phyloP scores from a whole-genome alignment of 495 filamentous ascomycete genomes.

The Aspergillus incahuasiensis region DNA sequence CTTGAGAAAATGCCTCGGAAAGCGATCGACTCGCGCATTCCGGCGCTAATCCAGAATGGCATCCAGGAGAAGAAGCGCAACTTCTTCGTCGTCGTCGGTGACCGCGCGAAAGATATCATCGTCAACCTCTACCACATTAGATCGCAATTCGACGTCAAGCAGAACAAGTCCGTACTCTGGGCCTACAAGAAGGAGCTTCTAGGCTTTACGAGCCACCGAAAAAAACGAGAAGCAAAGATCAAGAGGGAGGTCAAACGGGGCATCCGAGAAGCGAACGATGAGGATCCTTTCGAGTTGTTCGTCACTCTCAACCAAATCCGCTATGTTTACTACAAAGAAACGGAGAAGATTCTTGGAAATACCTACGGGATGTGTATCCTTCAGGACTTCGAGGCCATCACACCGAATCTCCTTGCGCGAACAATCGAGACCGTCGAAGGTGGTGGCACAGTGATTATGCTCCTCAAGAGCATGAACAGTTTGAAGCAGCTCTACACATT shows the following conservation, averaged over 20 bases:
- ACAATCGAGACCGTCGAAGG: conserved; percentile 98
- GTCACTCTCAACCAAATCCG: conserved; percentile 94
- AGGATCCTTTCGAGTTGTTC: conserved; percentile 98
- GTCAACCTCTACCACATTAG: conserved; percentile 93
- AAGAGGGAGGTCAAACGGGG: conserved; percentile 97
- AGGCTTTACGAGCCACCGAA: conserved; percentile 91
- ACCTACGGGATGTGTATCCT: conserved; percentile 98
- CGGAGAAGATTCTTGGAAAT: conserved; percentile 98
- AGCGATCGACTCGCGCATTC: conserved; percentile 84
- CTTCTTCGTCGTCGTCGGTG: conserved; percentile 96
- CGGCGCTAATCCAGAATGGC: conserved; percentile 91
- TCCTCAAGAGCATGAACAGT: conserved; percentile 95
- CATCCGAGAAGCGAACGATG: conserved; percentile 87
- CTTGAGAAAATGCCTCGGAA: conserved; percentile 48
- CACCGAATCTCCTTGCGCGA: conserved; percentile 88
- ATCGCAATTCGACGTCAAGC: conserved; percentile 81
- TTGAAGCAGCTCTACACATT: conserved; percentile 96
- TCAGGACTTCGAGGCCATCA: conserved; percentile 97
- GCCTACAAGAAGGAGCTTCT: conserved; percentile 99
- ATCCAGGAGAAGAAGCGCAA: conserved; percentile 95
- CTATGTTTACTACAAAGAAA: conserved; percentile 99
- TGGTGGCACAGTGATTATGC: conserved; percentile 82
- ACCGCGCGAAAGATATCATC: conserved; percentile 95
- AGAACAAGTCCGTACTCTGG: conserved; percentile 97
- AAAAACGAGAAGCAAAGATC: conserved; percentile 96